Percentiles rank a stretch among this genome's conserved stretches.
Conservation (phyloP, 805 yeast species). For the Saccharomycopsis olivae region DNA sequence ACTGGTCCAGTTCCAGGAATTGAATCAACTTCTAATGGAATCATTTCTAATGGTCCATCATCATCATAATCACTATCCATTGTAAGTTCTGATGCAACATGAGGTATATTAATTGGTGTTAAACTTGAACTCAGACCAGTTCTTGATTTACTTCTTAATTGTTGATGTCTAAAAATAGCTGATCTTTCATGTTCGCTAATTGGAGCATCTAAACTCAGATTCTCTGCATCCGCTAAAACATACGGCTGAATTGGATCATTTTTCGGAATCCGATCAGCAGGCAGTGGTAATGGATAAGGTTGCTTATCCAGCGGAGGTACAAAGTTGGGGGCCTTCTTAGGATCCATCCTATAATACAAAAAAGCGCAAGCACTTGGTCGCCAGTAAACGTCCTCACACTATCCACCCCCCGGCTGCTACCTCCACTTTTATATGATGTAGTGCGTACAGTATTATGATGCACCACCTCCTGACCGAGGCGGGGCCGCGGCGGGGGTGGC, state of each 20-base stretch:
- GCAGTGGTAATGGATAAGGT: slow-evolving; percentile 54
- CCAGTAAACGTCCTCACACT: too few relatives aligned
- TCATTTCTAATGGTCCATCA: background rate
- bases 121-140: background rate
- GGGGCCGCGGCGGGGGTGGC: too few relatives aligned
- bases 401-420: too few relatives aligned
- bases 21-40: background rate
- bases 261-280: slow-evolving; percentile 59
- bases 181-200: slow-evolving; percentile 32
- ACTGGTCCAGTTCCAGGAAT: slow-evolving; percentile 7
- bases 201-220: slow-evolving; percentile 69
- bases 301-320: slow-evolving; percentile 70
- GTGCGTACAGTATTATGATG: too few relatives aligned
- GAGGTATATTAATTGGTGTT: slow-evolving; percentile 11
- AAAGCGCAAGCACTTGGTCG: too few relatives aligned
- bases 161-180: background rate
- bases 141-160: background rate
- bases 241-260: slow-evolving; percentile 69
- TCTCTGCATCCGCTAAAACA: slow-evolving; percentile 60
- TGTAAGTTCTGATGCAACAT: slow-evolving; percentile 5
- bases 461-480: too few relatives aligned
- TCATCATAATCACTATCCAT: background rate
- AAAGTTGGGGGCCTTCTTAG: slow-evolving; percentile 84
- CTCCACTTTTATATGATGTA: too few relatives aligned
- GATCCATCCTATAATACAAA: slow-evolving; percentile 70